Evolutionary conservation across 129 eudicot genomes (phyloP).

Genomic region (Flaveria brownii): DNA sequence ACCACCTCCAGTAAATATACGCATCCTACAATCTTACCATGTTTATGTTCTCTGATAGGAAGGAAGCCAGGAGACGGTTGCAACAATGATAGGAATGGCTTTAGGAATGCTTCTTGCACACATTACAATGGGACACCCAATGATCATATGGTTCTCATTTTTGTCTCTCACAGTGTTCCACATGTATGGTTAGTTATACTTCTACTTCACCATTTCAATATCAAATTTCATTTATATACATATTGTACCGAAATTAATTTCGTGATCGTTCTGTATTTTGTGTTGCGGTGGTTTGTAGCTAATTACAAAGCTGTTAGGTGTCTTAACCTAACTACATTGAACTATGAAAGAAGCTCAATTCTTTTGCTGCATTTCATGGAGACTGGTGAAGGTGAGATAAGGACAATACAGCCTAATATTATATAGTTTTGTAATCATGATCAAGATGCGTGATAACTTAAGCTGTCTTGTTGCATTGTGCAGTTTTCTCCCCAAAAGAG

Average conservation of each 20-base stretch:
- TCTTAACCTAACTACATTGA: conserved; percentile 72
- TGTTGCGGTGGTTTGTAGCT: conserved; percentile 55
- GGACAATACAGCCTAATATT: neutral
- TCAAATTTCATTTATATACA: neutral
- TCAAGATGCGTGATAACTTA: conserved; percentile 19
- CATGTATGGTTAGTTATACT: conserved; percentile 91
- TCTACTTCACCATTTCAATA: conserved; percentile 13
- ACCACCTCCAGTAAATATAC: neutral
- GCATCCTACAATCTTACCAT: neutral
- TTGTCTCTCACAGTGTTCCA: conserved; percentile 88
- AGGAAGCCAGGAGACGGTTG: conserved; percentile 99
- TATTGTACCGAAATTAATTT: conserved; percentile 16
- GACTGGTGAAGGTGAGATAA: conserved; percentile 72
- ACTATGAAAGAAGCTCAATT: conserved; percentile 84
- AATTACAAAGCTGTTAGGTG: conserved; percentile 92
- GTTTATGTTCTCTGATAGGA: conserved; percentile 48
- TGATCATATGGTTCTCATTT: conserved; percentile 86
- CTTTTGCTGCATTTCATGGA: conserved; percentile 68
- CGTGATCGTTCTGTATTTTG: conserved; percentile 2
- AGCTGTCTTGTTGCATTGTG: conserved; percentile 23
- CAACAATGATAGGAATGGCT: conserved; percentile 99
- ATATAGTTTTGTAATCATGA: conserved; percentile 1
- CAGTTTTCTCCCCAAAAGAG: conserved; percentile 76
- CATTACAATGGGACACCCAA: conserved; percentile 69
- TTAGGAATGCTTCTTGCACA: conserved; percentile 96